Conservation (phyloP, 2,329 filamentous ascomycete species). For the Lithohypha guttulata region DNA sequence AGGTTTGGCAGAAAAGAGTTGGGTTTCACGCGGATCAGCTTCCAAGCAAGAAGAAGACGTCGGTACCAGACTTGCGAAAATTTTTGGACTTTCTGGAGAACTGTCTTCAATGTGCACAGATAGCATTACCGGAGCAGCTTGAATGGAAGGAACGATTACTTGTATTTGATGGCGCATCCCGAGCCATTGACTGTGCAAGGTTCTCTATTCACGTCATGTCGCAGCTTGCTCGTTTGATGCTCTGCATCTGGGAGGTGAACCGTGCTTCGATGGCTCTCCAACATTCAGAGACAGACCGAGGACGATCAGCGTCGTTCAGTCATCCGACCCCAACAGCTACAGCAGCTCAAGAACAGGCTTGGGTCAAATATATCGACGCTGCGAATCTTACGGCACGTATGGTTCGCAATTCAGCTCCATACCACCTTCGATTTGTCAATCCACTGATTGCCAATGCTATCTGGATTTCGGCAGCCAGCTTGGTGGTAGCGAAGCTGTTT, state of each 20-base stretch:
- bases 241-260: neutral
- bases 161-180: conserved; percentile 5
- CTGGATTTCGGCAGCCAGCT: conserved; percentile 25
- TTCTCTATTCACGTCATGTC: conserved; percentile 29
- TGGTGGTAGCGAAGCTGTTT: conserved; percentile 3
- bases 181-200: conserved; percentile 20
- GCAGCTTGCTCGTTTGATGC: conserved; percentile 27
- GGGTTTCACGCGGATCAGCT: conserved; percentile 2
- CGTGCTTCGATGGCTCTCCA: neutral
- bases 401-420: neutral
- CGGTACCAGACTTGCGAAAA: conserved; percentile 21
- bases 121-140: conserved; percentile 24
- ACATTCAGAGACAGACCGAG: neutral
- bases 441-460: conserved; percentile 26
- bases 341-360: neutral
- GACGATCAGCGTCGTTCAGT: too few relatives aligned
- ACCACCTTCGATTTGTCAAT: conserved; percentile 25
- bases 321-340: too few relatives aligned
- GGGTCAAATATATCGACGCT: neutral
- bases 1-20: neutral
- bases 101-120: conserved; percentile 17
- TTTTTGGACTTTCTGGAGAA: conserved; percentile 15
- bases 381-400: conserved; percentile 10
- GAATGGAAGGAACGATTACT: conserved; percentile 26
- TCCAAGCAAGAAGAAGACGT: conserved; percentile 11